Base-by-base conservation (phyloP, 768 basidiomycete genomes). In the Lactifluus pinguis region DNA sequence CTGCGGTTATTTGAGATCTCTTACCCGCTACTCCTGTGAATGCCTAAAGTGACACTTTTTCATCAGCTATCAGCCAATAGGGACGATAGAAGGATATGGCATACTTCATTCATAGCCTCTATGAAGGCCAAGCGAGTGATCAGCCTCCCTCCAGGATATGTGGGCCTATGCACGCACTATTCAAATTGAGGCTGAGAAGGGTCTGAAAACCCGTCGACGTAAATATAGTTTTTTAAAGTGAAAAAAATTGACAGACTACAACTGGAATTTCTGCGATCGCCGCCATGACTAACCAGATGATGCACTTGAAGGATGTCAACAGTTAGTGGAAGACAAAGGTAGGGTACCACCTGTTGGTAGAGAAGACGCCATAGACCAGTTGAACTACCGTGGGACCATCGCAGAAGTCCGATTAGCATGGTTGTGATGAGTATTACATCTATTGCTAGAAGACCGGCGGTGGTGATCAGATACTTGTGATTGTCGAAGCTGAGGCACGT, bases 351-450 rank as follows among this genome's bases (percentile, higher is more conserved):
- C 47, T 62, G 57, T 58, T 58, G 61, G 44, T 58, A 58, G 44
- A 62, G 57, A 10, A 62, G 21, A 8, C 30, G n/a, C 61, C 61
- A 62, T 34, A 62, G 15, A 29, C 42, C 50, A 6, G 13, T 29
- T 52, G 57, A 11, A 8, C 13, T 34, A 10, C 14, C 45, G 15
- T 36, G 17, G 7, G 10, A 21, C 14, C 25, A 25, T 52, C 42
- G 57, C 17, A 59, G 21, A 21, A 59, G 50, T 10, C 57, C 57
- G 8, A 59, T 29, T 1, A 59, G 25, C 57, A 52, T 59, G 17
- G 10, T 13, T 9, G 45, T 1, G 9, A 52, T 32, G 50, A 52
- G 50, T 9, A 52, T 21, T 15, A 45, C 6, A n/a, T 51, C 49
- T 2, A 36, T 41, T 32, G 44, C 57, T 6, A 51, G 41, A 13